A percentile compares a stretch with the other conserved stretches of the same genome.
Conservation (phyloP, 257 asterid genomes). For the Przewalskia tangutica region DNA sequence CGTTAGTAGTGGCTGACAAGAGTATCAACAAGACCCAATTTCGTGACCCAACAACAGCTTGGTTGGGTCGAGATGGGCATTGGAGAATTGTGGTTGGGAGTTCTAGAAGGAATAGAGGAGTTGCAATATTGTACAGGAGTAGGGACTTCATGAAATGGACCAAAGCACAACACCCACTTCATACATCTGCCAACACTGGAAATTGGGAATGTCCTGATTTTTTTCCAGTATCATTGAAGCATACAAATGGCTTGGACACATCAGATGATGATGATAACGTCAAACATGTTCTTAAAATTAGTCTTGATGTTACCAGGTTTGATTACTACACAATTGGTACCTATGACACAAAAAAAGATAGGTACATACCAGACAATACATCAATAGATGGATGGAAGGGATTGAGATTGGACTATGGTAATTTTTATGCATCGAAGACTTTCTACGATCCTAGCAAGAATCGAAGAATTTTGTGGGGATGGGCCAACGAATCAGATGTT, state of each 20-base stretch:
- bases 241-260: neutral
- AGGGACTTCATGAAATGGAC: slow-evolving; percentile 8
- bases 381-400: neutral
- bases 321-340: neutral
- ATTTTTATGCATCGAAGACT: neutral
- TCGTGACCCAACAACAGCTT: slow-evolving; percentile 24
- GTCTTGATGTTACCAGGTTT: neutral
- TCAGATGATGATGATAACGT: neutral
- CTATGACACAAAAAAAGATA: neutral
- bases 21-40: slow-evolving; percentile 7
- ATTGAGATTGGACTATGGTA: slow-evolving; percentile 4
- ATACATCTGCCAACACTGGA: neutral
- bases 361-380: neutral
- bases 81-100: slow-evolving; percentile 16
- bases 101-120: neutral
- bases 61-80: slow-evolving; percentile 13
- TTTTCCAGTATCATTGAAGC: neutral
- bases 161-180: neutral
- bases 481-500: neutral
- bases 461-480: neutral
- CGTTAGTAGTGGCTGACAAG: neutral
- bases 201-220: slow-evolving; percentile 10
- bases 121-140: slow-evolving; percentile 10
- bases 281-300: neutral
- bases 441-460: neutral